Percentiles rank a stretch among this genome's conserved stretches.
Conservation (phyloP, 805 yeast species). For the Candida chauliodis region DNA sequence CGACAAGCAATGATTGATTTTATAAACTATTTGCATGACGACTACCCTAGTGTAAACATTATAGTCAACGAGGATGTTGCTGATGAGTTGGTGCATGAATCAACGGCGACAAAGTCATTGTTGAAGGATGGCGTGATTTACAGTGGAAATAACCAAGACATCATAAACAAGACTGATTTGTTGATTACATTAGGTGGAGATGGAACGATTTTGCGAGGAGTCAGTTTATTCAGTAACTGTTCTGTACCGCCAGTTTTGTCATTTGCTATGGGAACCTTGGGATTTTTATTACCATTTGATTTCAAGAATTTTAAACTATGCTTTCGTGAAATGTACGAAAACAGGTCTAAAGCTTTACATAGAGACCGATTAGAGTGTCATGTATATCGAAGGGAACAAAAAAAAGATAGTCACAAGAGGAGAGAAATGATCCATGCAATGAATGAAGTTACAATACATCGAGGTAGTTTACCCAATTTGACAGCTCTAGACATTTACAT, state of each 20-base stretch:
- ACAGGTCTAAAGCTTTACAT: constrained; percentile 69
- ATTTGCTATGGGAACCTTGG: constrained; percentile 87
- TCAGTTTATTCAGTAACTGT: constrained; percentile 66
- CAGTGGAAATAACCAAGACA: constrained; percentile 57
- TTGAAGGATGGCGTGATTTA: constrained; percentile 36
- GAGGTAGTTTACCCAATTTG: constrained; percentile 85
- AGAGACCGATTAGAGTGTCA: constrained; percentile 79
- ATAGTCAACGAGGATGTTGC: constrained; percentile 74
- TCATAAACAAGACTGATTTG: constrained; percentile 68
- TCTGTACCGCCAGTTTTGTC: constrained; percentile 86
- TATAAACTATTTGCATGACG: constrained; percentile 53
- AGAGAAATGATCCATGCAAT: constrained; percentile 63
- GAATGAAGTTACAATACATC: constrained; percentile 86
- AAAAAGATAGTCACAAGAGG: constrained; percentile 11
- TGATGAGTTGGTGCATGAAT: constrained; percentile 52
- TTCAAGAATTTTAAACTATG: constrained; percentile 57
- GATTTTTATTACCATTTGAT: constrained; percentile 86
- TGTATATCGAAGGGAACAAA: constrained; percentile 29
- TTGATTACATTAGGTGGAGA: constrained; percentile 94
- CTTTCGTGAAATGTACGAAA: constrained; percentile 61
- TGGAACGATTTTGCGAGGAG: constrained; percentile 86
- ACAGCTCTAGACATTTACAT: constrained; percentile 80
- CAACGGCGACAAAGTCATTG: constrained; percentile 8
- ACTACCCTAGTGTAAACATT: constrained; percentile 71
- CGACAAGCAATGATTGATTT: constrained; percentile 64